These are phyloP conservation scores for Toxicodendron radicans DNA, from an alignment of 345 rosid genomes.

Conservation along the genomic window DNA sequence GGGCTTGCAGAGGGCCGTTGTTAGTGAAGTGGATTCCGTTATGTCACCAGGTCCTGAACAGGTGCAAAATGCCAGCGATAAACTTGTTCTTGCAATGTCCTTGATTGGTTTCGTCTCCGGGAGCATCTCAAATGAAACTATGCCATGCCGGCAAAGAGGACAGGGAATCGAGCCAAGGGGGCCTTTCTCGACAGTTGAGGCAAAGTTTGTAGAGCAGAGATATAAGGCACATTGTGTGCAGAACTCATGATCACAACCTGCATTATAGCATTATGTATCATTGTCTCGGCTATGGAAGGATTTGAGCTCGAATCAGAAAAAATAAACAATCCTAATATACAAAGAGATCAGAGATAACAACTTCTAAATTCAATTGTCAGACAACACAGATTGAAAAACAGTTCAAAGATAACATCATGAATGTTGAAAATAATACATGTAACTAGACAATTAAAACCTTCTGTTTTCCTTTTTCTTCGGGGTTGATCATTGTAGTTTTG, in stretches of 20 bases:
- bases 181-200: conserved; percentile 47
- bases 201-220: conserved; percentile 69
- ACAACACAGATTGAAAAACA: not conserved
- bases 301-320: not conserved
- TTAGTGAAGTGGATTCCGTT: conserved; percentile 50
- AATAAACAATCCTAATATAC: not conserved
- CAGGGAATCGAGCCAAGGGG: conserved; percentile 79
- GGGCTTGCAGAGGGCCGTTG: conserved; percentile 71
- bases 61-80: conserved; percentile 71
- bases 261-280: conserved; percentile 6
- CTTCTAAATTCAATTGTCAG: not conserved
- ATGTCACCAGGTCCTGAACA: conserved; percentile 74
- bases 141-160: conserved; percentile 89
- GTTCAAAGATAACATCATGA: not conserved
- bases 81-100: conserved; percentile 61
- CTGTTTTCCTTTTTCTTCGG: not conserved
- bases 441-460: not conserved
- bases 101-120: conserved; percentile 45
- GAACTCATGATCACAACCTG: conserved; percentile 93
- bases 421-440: no score
- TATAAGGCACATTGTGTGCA: conserved; percentile 84
- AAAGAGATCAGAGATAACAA: not conserved
- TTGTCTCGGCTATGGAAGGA: not conserved
- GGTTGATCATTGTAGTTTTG: not conserved
- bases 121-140: conserved; percentile 73